A percentile compares a stretch with the other conserved stretches of the same genome.
These are phyloP conservation scores for Epicoccum nigrum DNA, from an alignment of 2,329 filamentous ascomycete species.

Conservation along the genomic window DNA sequence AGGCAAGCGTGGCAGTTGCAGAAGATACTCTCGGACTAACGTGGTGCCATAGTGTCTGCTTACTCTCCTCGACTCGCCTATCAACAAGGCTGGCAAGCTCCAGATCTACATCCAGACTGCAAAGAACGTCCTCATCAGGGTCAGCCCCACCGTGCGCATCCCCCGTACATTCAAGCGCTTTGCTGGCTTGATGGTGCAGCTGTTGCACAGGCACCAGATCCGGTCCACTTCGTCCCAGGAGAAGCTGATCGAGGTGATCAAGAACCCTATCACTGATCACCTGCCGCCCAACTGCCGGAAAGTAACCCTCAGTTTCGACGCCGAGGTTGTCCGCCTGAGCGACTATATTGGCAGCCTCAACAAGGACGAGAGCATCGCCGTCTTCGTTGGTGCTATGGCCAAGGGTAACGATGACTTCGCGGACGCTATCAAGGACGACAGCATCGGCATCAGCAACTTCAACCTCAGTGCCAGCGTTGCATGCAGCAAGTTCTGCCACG, in stretches of 20 bases:
- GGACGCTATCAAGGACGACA: slow-evolving; percentile 91
- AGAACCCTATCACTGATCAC: slow-evolving; percentile 97
- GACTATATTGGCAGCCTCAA: slow-evolving; percentile 85
- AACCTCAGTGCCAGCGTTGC: slow-evolving; percentile 96
- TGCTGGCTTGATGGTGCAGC: slow-evolving; percentile 96
- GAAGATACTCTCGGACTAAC: slow-evolving; percentile 25
- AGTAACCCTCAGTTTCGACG: slow-evolving; percentile 94
- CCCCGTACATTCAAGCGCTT: slow-evolving; percentile 99
- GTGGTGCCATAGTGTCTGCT: slow-evolving; percentile 76
- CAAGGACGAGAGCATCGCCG: slow-evolving; percentile 89
- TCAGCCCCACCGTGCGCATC: slow-evolving; percentile 96
- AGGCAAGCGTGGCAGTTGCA: slow-evolving; percentile 13
- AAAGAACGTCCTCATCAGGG: slow-evolving; percentile 95
- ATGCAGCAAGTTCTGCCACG: slow-evolving; percentile 99
- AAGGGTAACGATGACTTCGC: slow-evolving; percentile 96
- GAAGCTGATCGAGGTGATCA: slow-evolving; percentile 95
- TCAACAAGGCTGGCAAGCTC: slow-evolving; percentile 97
- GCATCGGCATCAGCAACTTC: slow-evolving; percentile 98
- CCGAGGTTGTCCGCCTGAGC: slow-evolving; percentile 81
- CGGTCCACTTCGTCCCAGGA: slow-evolving; percentile 96
- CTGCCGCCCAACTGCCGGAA: slow-evolving; percentile 97
- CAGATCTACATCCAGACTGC: slow-evolving; percentile 99
- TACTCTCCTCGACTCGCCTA: slow-evolving; percentile 93
- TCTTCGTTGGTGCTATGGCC: slow-evolving; percentile 98
- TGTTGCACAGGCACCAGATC: slow-evolving; percentile 93